Evolutionary conservation across 192 early-diverging fungal species (phyloP).

Genomic region (Phlyctochytrium planicorne): DNA sequence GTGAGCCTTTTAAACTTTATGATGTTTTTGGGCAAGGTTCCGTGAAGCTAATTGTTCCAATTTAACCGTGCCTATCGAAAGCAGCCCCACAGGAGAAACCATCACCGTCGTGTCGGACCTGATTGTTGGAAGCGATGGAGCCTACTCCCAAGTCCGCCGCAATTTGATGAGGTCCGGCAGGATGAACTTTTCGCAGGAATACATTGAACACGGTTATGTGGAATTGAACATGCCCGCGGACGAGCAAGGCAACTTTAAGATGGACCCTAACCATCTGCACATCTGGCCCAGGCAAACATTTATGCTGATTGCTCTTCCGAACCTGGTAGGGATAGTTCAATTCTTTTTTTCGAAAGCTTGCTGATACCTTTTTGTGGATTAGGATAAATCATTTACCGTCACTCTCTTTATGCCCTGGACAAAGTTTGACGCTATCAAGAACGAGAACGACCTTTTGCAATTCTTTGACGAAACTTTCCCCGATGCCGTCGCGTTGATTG

Average conservation of each 20-base stretch:
- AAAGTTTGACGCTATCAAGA: constrained; percentile 74
- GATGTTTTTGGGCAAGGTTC: too few species aligned
- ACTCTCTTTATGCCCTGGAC: constrained; percentile 94
- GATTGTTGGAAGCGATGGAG: constrained; percentile 89
- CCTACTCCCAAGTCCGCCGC: constrained; percentile 74
- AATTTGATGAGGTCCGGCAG: constrained; percentile 76
- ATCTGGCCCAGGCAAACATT: constrained; percentile 96
- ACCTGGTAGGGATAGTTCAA: constrained; percentile 56
- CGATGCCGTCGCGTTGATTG: constrained; percentile 78
- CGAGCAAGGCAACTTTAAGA: constrained; percentile 67
- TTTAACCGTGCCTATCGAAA: too few species aligned
- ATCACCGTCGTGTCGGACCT: constrained; percentile 63
- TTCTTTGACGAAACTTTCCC: constrained; percentile 78
- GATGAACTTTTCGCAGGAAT: constrained; percentile 85
- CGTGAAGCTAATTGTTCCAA: too few species aligned
- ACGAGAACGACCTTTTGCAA: constrained; percentile 53
- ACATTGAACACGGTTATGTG: constrained; percentile 90
- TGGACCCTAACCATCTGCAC: constrained; percentile 90
- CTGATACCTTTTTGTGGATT: constrained; percentile 10
- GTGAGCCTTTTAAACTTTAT: too few species aligned
- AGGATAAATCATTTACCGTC: constrained; percentile 92
- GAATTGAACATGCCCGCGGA: constrained; percentile 84
- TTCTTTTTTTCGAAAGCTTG: too few species aligned
- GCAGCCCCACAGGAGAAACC: too few species aligned
- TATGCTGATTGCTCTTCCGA: constrained; percentile 98